A percentile compares a stretch with the other conserved stretches of the same genome.
phyloP scores from a whole-genome alignment of 139 green algal genomes.

The Chlorella sp. region DNA sequence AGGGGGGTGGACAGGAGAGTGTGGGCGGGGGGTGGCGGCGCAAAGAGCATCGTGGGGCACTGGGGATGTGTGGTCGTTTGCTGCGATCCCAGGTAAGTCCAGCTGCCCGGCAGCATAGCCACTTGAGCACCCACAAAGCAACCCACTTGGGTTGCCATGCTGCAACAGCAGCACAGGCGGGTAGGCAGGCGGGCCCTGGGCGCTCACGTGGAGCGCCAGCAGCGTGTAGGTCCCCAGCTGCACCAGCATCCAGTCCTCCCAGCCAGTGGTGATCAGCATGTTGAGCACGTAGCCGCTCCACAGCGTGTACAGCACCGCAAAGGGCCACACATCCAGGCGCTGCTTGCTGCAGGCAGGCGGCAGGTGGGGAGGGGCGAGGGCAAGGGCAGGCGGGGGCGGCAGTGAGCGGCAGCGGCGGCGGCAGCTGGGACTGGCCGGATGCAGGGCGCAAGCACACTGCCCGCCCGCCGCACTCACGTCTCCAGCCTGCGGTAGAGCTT shows the following conservation, averaged over 20 bases:
- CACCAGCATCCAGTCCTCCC: neutral
- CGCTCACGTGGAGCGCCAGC: slow-evolving; percentile 16
- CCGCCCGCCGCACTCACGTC: slow-evolving; percentile 4
- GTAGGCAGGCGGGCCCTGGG: neutral
- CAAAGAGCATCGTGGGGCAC: too few relatives aligned
- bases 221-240: slow-evolving; percentile 34
- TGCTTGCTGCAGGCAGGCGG: slow-evolving; percentile 1
- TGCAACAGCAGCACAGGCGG: neutral
- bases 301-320: slow-evolving; percentile 14
- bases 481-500: slow-evolving; percentile 28
- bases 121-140: too few relatives aligned
- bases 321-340: slow-evolving; percentile 20
- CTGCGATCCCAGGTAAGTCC: too few relatives aligned
- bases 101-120: too few relatives aligned
- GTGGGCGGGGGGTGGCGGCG: too few relatives aligned
- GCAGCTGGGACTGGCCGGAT: neutral
- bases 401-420: neutral
- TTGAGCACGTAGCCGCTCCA: neutral
- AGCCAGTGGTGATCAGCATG: neutral
- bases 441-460: neutral
- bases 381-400: neutral
- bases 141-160: neutral
- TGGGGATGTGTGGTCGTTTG: too few relatives aligned
- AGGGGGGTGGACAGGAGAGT: too few relatives aligned
- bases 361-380: neutral